Base-by-base conservation (phyloP, 177 flowering plant genomes). In the Vitis hybrid region DNA sequence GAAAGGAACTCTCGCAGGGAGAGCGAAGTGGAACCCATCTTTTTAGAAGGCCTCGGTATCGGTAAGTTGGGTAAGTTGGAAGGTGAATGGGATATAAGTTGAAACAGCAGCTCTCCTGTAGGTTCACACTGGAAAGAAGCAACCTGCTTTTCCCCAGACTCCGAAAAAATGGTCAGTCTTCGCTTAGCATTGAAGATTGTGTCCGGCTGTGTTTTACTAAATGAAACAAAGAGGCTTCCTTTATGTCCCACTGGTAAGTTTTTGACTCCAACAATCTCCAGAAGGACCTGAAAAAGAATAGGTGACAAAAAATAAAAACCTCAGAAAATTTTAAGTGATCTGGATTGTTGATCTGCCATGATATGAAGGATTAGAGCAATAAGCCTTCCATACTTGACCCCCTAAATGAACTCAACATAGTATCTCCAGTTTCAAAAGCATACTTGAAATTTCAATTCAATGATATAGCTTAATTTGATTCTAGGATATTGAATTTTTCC, bases 121-220 rank as follows among this genome's bases (percentile, higher is more conserved):
- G 94, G 86, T 77, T 93, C 89, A 82, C 98, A 96, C 60, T 83
- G 88, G 76, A 96, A 93, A 15, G 72, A 67, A 72, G 91, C 88
- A 69, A 87, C 89, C 62, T 89, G 87, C 74, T 96, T 96, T 72
- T 83, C 76, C 67, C 86, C 79, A 50, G 90, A 77, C 70, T 82
- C 86, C 0, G 97, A 91, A 50, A 78, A 76, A 58, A 93, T 88
- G 51, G 72, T 82, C 19, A 93, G 80, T 67, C 77, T 86, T 72
- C 82, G 84, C 72, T 78, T 86, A 22, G 70, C 74, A 64, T 80
- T 60, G 71, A 91, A 89, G 71, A 93, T 75, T 15, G 60, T n/a
- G 83, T 96, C 98, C 16, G 97, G 87, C 53, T 87, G 88, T 18
- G 78, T 82, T 84, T 93, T 96, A 56, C 87, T 82, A 72, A 84